A percentile compares a stretch with the other conserved stretches of the same genome.
phyloP scores from a whole-genome alignment of 139 green algal genomes.

The Closterium sp. region DNA sequence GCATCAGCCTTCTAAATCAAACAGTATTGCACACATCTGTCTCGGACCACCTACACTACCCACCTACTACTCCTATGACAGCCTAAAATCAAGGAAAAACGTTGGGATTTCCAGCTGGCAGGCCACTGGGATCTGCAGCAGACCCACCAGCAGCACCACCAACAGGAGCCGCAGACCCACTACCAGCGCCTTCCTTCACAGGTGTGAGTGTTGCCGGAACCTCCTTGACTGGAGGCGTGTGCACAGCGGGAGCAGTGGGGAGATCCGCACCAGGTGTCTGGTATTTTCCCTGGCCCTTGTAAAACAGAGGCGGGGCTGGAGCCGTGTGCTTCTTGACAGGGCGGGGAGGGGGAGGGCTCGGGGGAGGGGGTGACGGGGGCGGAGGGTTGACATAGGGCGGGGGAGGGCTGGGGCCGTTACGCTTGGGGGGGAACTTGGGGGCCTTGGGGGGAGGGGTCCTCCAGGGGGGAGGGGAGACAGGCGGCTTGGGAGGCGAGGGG shows the following conservation, averaged over 20 bases:
- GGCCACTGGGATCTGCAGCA: too few relatives aligned
- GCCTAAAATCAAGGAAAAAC: not conserved
- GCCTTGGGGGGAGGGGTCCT: not conserved
- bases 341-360: not conserved
- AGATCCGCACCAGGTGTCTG: not conserved
- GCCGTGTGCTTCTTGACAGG: not conserved
- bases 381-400: constrained; percentile 1
- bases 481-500: not conserved
- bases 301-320: not conserved
- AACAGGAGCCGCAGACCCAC: not conserved
- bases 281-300: not conserved
- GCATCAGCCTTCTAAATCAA: not conserved
- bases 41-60: not conserved
- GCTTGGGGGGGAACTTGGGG: not conserved
- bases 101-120: not conserved
- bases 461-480: not conserved
- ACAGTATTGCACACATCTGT: not conserved
- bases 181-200: too few relatives aligned
- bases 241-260: not conserved
- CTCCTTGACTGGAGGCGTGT: not conserved
- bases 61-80: not conserved
- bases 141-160: not conserved
- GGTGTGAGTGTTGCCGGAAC: not conserved
- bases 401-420: not conserved
- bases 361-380: not conserved